phyloP scores from a whole-genome alignment of 306 rosid species.

The Purshia tridentata region DNA sequence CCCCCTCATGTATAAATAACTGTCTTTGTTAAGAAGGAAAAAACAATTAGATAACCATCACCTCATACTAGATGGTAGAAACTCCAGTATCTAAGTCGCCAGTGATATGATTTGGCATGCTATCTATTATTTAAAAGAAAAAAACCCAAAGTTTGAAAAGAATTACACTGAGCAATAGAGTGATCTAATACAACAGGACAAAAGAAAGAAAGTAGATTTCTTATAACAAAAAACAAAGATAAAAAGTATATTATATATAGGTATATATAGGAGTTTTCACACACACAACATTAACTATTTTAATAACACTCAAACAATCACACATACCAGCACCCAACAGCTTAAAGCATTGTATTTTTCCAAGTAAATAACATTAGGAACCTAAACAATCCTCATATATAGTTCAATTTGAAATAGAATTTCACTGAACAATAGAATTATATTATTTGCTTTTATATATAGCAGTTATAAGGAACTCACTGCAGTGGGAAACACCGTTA shows the following conservation, averaged over 20 bases:
- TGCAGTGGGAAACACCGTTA: slow-evolving; percentile 73
- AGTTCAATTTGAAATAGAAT: neutral
- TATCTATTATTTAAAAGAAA: neutral
- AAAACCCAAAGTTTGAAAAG: neutral
- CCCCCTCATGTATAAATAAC: neutral
- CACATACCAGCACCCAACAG: neutral
- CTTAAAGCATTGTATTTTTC: neutral
- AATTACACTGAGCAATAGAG: neutral
- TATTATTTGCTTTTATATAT: neutral
- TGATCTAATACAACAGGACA: neutral
- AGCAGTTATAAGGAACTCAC: slow-evolving; percentile 51
- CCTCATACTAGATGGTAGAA: neutral
- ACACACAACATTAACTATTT: neutral
- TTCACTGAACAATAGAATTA: neutral
- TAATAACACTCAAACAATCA: no score
- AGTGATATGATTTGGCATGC: neutral
- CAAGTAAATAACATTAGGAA: neutral
- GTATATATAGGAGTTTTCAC: neutral
- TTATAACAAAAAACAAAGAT: no score
- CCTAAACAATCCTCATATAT: neutral
- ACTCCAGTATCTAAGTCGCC: neutral
- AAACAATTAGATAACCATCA: neutral
- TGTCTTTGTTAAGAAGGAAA: neutral
- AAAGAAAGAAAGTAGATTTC: no score
- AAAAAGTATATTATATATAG: neutral